Base-by-base conservation (phyloP, 1,284 basidiomycete genomes). In the Coniophora puteana region DNA sequence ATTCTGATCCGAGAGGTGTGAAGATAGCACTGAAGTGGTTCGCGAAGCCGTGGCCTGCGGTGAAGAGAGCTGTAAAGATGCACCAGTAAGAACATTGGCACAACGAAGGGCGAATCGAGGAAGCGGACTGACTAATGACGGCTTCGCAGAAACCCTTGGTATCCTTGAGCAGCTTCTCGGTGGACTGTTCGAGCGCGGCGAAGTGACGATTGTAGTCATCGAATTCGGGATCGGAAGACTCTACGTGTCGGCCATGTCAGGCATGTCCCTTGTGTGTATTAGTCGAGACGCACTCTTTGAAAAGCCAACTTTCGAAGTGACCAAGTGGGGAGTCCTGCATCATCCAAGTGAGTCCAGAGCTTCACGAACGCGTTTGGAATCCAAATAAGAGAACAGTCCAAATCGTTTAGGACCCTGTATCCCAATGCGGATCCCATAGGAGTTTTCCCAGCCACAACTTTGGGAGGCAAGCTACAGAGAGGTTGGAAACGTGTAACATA, bases 131-230 rank as follows among this genome's bases (percentile, higher is more conserved):
- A 90, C 91, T 63, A 40, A 74, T 77, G 40, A 95, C 87, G 21
- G 84, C 78, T 41, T 98, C 93, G 8, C 81, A 80, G 66, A 93
- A 98, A 5, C 83, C 74, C 53, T 88, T 89, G 30, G 89, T 83
- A 58, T 99, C 94, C 68, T 97, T 97, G 51, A 92, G 65, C 46
- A 99, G 72, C 68, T 94, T 94, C 58, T 93, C 92, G 0, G 86
- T 79, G 12, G 89, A 83, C 43, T 78, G 68, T 65, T 98, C 93
- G 51, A 95, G 73, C 7, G 75, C 64, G 13, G 77, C 65, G 61
- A 95, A 95, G 57, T 88, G 80, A 43, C 87, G 76, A 48, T 85
- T 76, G 54, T 80, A 84, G 44, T 90, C 86, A 49, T 90, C 88
- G 65, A 89, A 94, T 62, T 94, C 91, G 20, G 89, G 80, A 69